These are phyloP conservation scores for Sorghum bicolor DNA, from an alignment of 176 grass and related monocot genomes.

Conservation along the genomic window Sorghum_bicolor_NCBIv3 NC_012871.2:76999501-77000000, in stretches of 20 bases:
- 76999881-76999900: background rate
- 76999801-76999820: background rate
- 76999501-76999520: too few species aligned
- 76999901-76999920: background rate
- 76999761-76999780: background rate
- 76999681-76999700: background rate
- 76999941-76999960: background rate
- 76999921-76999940: background rate
- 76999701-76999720: background rate
- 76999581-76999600: background rate
- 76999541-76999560: background rate
- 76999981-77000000: background rate
- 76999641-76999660: background rate
- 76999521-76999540: too few species aligned
- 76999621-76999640: background rate
- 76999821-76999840: background rate
- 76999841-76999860: background rate
- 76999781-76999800: background rate
- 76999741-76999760: background rate
- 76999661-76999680: background rate
- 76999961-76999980: background rate
- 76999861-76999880: background rate
- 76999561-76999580: background rate
- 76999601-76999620: background rate
- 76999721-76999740: background rate